phyloP scores from a whole-genome alignment of 441 rosid species.

The Aquilaria agallochum region DNA sequence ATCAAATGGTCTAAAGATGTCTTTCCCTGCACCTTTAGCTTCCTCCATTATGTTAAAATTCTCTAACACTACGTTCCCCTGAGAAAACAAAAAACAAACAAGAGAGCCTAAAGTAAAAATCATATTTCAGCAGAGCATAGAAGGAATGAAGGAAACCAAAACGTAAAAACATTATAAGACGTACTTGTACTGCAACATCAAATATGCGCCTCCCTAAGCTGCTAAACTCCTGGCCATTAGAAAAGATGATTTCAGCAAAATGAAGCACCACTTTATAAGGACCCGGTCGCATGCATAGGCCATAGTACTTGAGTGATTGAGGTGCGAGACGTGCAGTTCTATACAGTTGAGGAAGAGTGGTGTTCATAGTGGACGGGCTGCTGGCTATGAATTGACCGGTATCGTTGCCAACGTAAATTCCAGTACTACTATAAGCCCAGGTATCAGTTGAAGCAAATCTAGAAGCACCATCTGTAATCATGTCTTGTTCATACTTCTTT shows the following conservation, averaged over 20 bases:
- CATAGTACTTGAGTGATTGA: slow-evolving; percentile 73
- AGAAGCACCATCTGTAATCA: slow-evolving; percentile 27
- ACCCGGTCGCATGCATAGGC: slow-evolving; percentile 54
- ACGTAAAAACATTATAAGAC: slow-evolving; percentile 8
- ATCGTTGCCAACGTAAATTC: slow-evolving; percentile 28
- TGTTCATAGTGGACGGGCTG: slow-evolving; percentile 24
- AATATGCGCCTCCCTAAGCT: slow-evolving; percentile 75
- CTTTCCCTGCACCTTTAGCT: slow-evolving; percentile 62
- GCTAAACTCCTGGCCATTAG: slow-evolving; percentile 31
- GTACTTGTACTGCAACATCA: slow-evolving; percentile 77
- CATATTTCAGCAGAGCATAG: background rate
- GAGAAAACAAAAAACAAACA: background rate
- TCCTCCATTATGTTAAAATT: slow-evolving; percentile 57
- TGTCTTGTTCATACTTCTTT: slow-evolving; percentile 42
- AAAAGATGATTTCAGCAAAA: slow-evolving; percentile 83
- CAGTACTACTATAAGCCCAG: slow-evolving; percentile 82
- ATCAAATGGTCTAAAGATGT: slow-evolving; percentile 14
- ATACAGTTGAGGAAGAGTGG: slow-evolving; percentile 32
- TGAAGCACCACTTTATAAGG: slow-evolving; percentile 71
- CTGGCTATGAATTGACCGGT: background rate
- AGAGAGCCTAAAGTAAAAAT: background rate
- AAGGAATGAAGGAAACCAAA: background rate
- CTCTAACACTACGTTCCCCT: slow-evolving; percentile 50
- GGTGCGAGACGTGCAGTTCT: slow-evolving; percentile 71
- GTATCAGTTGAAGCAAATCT: slow-evolving; percentile 24